Evolutionary conservation across 2,329 filamentous ascomycete species (phyloP).

Genomic region (Leptographium lundbergii): DNA sequence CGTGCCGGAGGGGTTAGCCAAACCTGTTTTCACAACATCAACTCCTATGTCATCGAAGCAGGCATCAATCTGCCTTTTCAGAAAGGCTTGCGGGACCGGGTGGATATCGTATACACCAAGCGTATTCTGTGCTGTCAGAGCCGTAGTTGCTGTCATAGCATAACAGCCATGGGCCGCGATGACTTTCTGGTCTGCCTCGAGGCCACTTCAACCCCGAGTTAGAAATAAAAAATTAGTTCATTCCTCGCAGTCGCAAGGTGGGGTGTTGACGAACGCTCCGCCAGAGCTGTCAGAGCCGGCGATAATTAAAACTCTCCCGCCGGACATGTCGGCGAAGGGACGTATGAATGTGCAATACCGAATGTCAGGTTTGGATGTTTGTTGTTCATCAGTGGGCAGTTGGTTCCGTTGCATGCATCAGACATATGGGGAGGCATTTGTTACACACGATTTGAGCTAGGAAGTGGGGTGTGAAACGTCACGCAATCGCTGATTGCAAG

Average conservation of each 20-base stretch:
- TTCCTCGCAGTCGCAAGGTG: not conserved
- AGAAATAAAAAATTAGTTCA: not conserved
- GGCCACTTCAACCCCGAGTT: slow-evolving; percentile 43
- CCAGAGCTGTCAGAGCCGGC: slow-evolving; percentile 86
- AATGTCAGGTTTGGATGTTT: not conserved
- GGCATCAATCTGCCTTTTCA: slow-evolving; percentile 74
- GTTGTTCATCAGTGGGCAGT: not conserved
- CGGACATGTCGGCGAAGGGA: slow-evolving; percentile 7
- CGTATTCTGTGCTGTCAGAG: slow-evolving; percentile 93
- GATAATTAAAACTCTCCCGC: slow-evolving; percentile 57
- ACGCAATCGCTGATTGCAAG: not conserved
- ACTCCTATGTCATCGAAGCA: slow-evolving; percentile 73
- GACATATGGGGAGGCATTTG: not conserved
- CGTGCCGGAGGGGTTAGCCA: not conserved
- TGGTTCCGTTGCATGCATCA: not conserved
- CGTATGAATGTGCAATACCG: not conserved
- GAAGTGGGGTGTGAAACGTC: not conserved
- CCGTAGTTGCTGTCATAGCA: slow-evolving; percentile 90
- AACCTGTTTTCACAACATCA: slow-evolving; percentile 87
- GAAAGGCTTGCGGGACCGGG: slow-evolving; percentile 62
- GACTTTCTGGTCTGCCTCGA: slow-evolving; percentile 94
- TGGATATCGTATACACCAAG: slow-evolving; percentile 73
- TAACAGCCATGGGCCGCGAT: slow-evolving; percentile 87
- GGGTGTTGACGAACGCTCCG: slow-evolving; percentile 50
- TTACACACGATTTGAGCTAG: not conserved